These are phyloP conservation scores for Colletotrichum karsti DNA, from an alignment of 2,329 filamentous ascomycete species.

Conservation along the genomic window DNA sequence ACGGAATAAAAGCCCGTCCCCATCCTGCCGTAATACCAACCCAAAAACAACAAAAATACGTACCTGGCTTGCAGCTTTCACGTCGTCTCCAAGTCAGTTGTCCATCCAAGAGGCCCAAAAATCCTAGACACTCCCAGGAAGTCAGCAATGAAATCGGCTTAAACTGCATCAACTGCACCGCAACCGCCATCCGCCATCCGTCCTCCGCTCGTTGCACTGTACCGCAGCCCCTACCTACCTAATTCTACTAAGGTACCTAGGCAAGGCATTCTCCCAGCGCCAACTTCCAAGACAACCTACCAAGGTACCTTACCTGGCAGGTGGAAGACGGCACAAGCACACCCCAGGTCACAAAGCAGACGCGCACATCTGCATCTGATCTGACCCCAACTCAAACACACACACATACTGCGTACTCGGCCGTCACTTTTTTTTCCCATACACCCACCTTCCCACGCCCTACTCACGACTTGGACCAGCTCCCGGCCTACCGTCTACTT, in stretches of 20 bases:
- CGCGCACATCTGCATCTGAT: conserved; percentile 12
- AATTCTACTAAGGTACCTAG: not conserved
- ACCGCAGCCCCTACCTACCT: not conserved
- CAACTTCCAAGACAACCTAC: not conserved
- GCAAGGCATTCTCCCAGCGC: not conserved
- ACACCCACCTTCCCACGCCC: not conserved
- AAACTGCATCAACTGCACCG: not conserved
- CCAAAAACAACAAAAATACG: not conserved
- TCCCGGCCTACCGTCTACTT: not conserved
- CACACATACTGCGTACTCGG: conserved; percentile 3
- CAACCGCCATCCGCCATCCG: not conserved
- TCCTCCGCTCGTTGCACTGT: not conserved
- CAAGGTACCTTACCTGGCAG: not conserved
- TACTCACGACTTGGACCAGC: conserved; percentile 13
- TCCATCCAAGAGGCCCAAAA: not conserved
- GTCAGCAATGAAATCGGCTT: not conserved
- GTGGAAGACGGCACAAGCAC: not conserved
- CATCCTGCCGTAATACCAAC: not conserved
- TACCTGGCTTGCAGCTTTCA: not conserved
- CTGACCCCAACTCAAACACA: conserved; percentile 13
- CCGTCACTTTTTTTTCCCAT: not conserved
- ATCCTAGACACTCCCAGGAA: not conserved
- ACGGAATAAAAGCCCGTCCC: not conserved
- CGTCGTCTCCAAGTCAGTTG: not conserved
- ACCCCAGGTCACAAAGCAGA: conserved; percentile 5